Evolutionary conservation across 2,329 filamentous ascomycete species (phyloP).

Genomic region (Biscogniauxia mediterranea): DNA sequence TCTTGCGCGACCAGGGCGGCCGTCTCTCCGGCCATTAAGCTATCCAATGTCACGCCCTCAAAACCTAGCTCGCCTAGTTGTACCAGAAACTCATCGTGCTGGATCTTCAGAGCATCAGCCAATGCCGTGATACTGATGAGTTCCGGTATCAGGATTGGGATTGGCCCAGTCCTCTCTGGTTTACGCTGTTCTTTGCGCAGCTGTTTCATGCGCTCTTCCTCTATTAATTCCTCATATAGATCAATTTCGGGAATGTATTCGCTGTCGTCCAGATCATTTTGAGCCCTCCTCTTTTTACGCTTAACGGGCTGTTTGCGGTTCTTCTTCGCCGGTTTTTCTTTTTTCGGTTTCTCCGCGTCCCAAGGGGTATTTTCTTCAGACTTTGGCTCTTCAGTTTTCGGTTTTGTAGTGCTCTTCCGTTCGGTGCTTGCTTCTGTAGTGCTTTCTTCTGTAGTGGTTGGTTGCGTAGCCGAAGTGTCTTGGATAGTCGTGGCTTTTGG

Average conservation of each 20-base stretch:
- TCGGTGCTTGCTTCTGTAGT: too few species aligned
- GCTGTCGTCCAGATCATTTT: constrained; percentile 4
- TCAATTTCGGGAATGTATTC: constrained; percentile 32
- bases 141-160: constrained; percentile 75
- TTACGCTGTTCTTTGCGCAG: constrained; percentile 41
- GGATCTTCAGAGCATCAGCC: constrained; percentile 70
- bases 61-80: constrained; percentile 87
- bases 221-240: constrained; percentile 38
- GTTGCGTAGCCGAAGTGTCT: background rate
- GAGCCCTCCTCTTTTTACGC: constrained; percentile 10
- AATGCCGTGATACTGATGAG: constrained; percentile 88
- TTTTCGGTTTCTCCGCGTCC: too few species aligned
- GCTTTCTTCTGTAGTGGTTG: too few species aligned
- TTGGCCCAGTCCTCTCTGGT: constrained; percentile 41
- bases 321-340: background rate
- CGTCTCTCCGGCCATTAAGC: constrained; percentile 86
- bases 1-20: constrained; percentile 88
- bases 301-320: constrained; percentile 12
- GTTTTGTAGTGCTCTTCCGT: background rate
- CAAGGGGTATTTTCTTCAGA: background rate
- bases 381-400: background rate
- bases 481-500: background rate
- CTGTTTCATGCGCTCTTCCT: constrained; percentile 40
- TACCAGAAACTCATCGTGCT: constrained; percentile 65
- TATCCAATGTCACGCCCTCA: constrained; percentile 77